Conservation (phyloP, 345 rosid species). For the Clarkia xantiana region DNA sequence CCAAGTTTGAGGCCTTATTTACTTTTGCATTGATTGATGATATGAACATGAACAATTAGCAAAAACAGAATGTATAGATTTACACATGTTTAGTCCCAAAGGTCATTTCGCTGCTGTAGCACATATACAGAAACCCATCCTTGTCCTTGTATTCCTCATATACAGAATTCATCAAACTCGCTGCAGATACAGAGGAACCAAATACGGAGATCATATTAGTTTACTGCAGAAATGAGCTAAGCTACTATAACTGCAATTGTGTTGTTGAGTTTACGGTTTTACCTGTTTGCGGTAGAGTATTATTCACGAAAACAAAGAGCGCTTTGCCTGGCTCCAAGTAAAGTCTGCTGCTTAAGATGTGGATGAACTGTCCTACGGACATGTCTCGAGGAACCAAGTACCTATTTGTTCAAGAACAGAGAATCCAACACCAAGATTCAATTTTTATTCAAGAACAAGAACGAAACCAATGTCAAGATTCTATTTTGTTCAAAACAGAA, state of each 20-base stretch:
- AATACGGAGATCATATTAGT: background rate
- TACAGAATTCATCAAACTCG: slow-evolving; percentile 46
- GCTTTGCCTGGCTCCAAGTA: slow-evolving; percentile 55
- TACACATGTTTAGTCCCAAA: slow-evolving; percentile 23
- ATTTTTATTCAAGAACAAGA: background rate
- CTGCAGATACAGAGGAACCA: slow-evolving; percentile 22
- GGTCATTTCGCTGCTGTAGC: slow-evolving; percentile 78
- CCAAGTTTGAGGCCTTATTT: too few species aligned
- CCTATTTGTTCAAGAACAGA: slow-evolving; percentile 16
- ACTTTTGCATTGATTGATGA: too few species aligned
- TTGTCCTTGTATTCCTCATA: slow-evolving; percentile 70
- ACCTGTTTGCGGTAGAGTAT: slow-evolving; percentile 80
- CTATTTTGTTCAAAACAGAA: too few species aligned
- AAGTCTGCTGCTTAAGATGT: slow-evolving; percentile 54
- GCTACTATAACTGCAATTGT: background rate
- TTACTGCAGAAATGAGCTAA: background rate
- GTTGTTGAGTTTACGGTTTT: background rate
- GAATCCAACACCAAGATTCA: background rate
- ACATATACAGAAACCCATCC: slow-evolving; percentile 82
- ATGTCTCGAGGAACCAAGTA: slow-evolving; percentile 76
- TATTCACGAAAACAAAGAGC: slow-evolving; percentile 63
- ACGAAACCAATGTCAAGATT: too few species aligned
- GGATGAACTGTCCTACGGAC: slow-evolving; percentile 76
- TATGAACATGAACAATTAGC: too few species aligned
- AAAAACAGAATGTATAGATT: too few species aligned